A percentile compares a stretch with the other conserved stretches of the same genome.
phyloP scores from a whole-genome alignment of 1,139 yeast genomes.

The Fermentozyma sake region DNA sequence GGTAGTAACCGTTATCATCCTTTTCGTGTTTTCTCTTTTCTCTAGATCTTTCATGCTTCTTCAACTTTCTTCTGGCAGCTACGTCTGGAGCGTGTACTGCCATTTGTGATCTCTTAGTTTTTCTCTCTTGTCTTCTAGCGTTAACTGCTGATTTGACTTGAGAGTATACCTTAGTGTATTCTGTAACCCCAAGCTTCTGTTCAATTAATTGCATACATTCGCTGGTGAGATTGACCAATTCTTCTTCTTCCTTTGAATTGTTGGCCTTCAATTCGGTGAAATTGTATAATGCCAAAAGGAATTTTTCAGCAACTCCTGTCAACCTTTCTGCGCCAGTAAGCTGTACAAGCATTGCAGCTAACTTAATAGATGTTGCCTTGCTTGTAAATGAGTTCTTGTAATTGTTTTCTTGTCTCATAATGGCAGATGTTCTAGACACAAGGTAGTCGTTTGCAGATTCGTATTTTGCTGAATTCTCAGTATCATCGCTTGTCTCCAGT shows the following conservation, averaged over 20 bases:
- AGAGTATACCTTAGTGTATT: constrained; percentile 61
- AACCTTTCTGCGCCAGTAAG: constrained; percentile 36
- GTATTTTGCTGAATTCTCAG: constrained; percentile 14
- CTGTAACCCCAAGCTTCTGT: constrained; percentile 66
- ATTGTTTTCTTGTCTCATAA: constrained; percentile 61
- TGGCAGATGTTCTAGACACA: constrained; percentile 52
- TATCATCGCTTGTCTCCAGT: constrained; percentile 15
- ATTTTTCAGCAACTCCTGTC: constrained; percentile 34
- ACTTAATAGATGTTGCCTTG: constrained; percentile 63
- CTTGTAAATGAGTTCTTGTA: constrained; percentile 50
- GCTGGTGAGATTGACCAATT: constrained; percentile 53
- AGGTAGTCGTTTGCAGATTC: constrained; percentile 58
- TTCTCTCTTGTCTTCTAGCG: constrained; percentile 70
- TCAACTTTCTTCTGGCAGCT: constrained; percentile 71
- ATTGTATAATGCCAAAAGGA: constrained; percentile 59
- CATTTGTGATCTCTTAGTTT: constrained; percentile 68
- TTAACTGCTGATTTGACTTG: constrained; percentile 57
- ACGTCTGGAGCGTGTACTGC: constrained; percentile 78
- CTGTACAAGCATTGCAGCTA: constrained; percentile 54
- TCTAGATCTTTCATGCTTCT: constrained; percentile 69
- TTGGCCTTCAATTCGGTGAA: constrained; percentile 44
- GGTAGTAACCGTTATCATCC: constrained; percentile 76
- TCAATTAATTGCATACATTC: constrained; percentile 73
- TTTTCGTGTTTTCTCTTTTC: constrained; percentile 72
- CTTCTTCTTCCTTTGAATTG: constrained; percentile 35